These are phyloP conservation scores for Tricladium varicosporioides DNA, from an alignment of 2,329 filamentous ascomycete genomes.

Conservation along the genomic window DNA sequence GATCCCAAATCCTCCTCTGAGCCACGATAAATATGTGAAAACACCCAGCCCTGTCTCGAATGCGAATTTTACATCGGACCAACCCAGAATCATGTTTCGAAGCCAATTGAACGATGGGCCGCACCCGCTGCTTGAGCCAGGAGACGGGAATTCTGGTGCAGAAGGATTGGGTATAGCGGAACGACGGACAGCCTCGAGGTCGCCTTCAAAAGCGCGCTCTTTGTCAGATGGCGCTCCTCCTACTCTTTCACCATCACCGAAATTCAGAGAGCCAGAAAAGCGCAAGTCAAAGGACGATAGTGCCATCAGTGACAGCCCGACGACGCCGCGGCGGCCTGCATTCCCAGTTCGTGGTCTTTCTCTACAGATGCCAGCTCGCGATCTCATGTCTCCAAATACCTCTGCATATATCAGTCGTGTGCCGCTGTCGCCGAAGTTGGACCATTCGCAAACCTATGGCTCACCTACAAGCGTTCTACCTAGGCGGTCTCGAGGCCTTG, in stretches of 20 bases:
- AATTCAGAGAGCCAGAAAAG: constrained; percentile 34
- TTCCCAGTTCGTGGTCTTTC: constrained; percentile 64
- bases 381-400: constrained; percentile 40
- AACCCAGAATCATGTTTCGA: constrained; percentile 20
- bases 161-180: constrained; percentile 8
- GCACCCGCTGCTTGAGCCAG: constrained; percentile 6
- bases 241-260: constrained; percentile 33
- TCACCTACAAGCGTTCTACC: constrained; percentile 87
- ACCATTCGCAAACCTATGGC: constrained; percentile 79
- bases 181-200: constrained; percentile 21
- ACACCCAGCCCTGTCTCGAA: constrained; percentile 42
- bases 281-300: constrained; percentile 34
- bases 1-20: constrained; percentile 2
- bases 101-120: constrained; percentile 22
- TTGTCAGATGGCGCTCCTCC: constrained; percentile 32
- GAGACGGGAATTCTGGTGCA: constrained; percentile 1
- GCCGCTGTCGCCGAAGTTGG: constrained; percentile 82
- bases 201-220: constrained; percentile 33
- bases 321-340: constrained; percentile 69
- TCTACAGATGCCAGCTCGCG: constrained; percentile 64
- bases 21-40: constrained; percentile 1
- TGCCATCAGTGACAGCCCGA: constrained; percentile 45
- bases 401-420: constrained; percentile 53
- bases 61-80: constrained; percentile 47
- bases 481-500: constrained; percentile 82